A percentile compares a stretch with the other conserved stretches of the same genome.
These are phyloP conservation scores for Podospora pseudoanserina DNA, from an alignment of 495 filamentous ascomycete genomes.

Conservation along the genomic window DNA sequence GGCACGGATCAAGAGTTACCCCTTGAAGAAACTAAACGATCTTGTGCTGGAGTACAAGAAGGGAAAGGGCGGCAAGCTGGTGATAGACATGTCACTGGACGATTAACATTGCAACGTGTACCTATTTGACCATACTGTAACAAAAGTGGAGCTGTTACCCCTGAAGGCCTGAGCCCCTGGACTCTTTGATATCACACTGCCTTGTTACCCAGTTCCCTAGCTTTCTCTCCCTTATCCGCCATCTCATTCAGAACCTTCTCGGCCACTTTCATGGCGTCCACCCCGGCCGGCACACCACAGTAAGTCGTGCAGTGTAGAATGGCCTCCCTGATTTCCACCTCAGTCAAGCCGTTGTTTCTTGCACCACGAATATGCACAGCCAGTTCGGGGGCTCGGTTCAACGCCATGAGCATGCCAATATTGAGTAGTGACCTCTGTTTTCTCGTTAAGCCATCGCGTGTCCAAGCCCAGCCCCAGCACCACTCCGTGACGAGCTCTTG, in stretches of 20 bases:
- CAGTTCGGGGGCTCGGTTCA: slow-evolving; percentile 51
- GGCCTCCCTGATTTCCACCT: slow-evolving; percentile 54
- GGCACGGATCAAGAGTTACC: slow-evolving; percentile 35
- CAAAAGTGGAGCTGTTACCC: background rate
- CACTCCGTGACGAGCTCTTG: slow-evolving; percentile 53
- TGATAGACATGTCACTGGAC: slow-evolving; percentile 36
- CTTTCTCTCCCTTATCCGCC: slow-evolving; percentile 20
- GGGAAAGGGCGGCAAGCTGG: slow-evolving; percentile 40
- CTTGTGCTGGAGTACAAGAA: slow-evolving; percentile 44
- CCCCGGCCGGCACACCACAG: slow-evolving; percentile 55
- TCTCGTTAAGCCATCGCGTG: slow-evolving; percentile 49
- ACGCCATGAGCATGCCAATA: slow-evolving; percentile 51
- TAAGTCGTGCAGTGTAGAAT: slow-evolving; percentile 53
- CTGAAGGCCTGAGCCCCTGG: background rate
- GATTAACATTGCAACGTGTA: background rate
- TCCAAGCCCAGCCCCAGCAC: slow-evolving; percentile 56
- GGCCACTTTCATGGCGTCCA: slow-evolving; percentile 48
- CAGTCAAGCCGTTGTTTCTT: slow-evolving; percentile 50
- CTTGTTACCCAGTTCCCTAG: slow-evolving; percentile 2
- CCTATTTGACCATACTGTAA: too few species aligned
- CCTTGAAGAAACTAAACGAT: slow-evolving; percentile 35
- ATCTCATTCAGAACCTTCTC: slow-evolving; percentile 39
- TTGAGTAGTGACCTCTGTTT: slow-evolving; percentile 55
- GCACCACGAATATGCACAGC: slow-evolving; percentile 53
- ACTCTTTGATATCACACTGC: background rate